Base-by-base conservation (phyloP, 78 protist species). In the Polysphondylium violaceum region DNA sequence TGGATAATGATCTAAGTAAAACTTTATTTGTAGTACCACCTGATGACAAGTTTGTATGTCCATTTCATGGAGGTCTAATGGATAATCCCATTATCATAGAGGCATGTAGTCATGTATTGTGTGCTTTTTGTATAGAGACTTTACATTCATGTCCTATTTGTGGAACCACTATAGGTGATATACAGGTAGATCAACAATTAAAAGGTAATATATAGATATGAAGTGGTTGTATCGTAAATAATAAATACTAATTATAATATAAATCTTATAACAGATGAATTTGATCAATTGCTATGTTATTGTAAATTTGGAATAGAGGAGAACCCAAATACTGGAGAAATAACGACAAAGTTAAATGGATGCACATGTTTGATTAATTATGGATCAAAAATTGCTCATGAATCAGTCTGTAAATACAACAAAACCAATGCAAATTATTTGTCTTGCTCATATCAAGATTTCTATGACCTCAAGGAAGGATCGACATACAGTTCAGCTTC, bases 1-100 rank as follows among this genome's bases (percentile, higher is more conserved):
- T n/a, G n/a, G n/a, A n/a, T 58, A 58, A n/a, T 19, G 64, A 58
- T 14, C 23, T 58, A 11, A 58, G 16, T 21, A 43, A 72, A 50
- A 79, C 68, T 35, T 79, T 79, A 65, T 79, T 79, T 67, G 41
- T 79, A 19, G 21, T 79, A 6, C 75, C 74, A 55, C 88, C 88
- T 33, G 75, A 64, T 53, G 88, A 79, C 21, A 79, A 67, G n/a
- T 79, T 79, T 35, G 3, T 47, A 31, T 77, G 87, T 31, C 47
- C 74, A 5, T 44, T 47, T 47, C 74, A 64, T 47, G 75, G 87
- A 2, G 87, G 87, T 17, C 27, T 77, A 25, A 77, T 77, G 87
- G 40, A 53, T 63, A 23, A 23, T 14, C 87, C 87, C 7, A 16
- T 77, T 12, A 65, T 44, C 14, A 77, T 63, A 31, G 6, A 33